Percentiles rank a stretch among this genome's conserved stretches.
phyloP scores from a whole-genome alignment of 108 stramenopile species.

The Nitzschia palea region DNA sequence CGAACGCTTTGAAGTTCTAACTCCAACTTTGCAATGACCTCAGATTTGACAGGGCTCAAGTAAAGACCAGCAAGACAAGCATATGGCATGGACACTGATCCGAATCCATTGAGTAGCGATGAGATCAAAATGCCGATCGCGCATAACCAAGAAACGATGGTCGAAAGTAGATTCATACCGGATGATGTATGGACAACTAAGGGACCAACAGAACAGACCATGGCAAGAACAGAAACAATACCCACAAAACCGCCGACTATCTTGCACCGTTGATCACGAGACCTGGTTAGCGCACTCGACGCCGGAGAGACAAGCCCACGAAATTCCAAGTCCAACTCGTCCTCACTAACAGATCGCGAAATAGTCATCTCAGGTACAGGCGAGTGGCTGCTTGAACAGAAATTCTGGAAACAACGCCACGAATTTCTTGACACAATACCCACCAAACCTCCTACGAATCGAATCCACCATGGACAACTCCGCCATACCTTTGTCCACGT shows the following conservation, averaged over 20 bases:
- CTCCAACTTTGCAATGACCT: constrained; percentile 51
- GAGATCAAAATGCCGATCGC: constrained; percentile 64
- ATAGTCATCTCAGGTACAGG: background rate
- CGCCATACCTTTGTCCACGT: background rate
- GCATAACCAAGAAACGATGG: constrained; percentile 59
- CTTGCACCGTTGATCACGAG: background rate
- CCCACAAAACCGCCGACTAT: constrained; percentile 27
- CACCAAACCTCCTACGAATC: constrained; percentile 6
- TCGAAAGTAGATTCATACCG: constrained; percentile 18
- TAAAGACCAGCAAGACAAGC: constrained; percentile 61
- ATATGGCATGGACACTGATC: constrained; percentile 76
- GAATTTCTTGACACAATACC: constrained; percentile 1
- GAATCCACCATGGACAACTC: constrained; percentile 39
- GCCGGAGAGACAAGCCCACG: background rate
- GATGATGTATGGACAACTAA: constrained; percentile 33
- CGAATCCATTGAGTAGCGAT: constrained; percentile 76
- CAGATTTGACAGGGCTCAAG: constrained; percentile 51
- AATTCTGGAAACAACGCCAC: background rate
- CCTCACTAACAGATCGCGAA: background rate
- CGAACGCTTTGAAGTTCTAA: constrained; percentile 39
- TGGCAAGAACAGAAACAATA: background rate
- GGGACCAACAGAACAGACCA: constrained; percentile 38
- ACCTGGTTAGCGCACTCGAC: background rate
- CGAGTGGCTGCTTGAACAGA: background rate
- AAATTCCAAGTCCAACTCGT: background rate